A percentile compares a stretch with the other conserved stretches of the same genome.
Conservation (phyloP, 1,284 basidiomycete genomes). For the Blastosporella zonata region DNA sequence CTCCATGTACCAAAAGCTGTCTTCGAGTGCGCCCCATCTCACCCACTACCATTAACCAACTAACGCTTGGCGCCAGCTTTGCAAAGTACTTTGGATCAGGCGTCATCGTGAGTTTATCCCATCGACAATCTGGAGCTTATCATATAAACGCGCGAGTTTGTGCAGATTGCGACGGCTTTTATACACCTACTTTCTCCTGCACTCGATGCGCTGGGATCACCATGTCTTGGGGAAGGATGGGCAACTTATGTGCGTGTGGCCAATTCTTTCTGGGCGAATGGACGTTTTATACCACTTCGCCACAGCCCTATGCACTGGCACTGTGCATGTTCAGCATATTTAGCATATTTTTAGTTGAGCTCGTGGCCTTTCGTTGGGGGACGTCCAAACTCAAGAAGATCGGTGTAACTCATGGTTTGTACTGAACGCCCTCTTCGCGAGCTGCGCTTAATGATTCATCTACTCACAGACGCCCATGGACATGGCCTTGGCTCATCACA, state of each 20-base stretch:
- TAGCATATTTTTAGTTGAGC: constrained; percentile 79
- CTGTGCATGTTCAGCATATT: constrained; percentile 82
- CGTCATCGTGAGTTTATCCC: constrained; percentile 63
- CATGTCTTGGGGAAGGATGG: constrained; percentile 77
- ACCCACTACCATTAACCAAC: background rate
- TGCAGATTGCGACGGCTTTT: constrained; percentile 86
- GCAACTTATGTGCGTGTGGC: constrained; percentile 59
- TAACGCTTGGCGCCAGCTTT: constrained; percentile 50
- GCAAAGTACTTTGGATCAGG: constrained; percentile 96
- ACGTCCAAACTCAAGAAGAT: constrained; percentile 57
- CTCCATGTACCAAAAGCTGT: constrained; percentile 60
- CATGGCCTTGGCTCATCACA: constrained; percentile 59
- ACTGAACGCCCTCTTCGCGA: background rate
- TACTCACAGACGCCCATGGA: constrained; percentile 58
- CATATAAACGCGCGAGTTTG: background rate
- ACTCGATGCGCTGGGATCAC: constrained; percentile 64
- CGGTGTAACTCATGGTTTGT: constrained; percentile 53
- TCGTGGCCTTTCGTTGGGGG: constrained; percentile 82
- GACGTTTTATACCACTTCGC: background rate
- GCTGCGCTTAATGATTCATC: background rate
- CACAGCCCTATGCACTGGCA: constrained; percentile 76
- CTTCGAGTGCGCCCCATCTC: constrained; percentile 62
- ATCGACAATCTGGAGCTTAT: constrained; percentile 3
- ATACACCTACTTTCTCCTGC: constrained; percentile 84
- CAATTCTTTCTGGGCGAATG: background rate